These are phyloP conservation scores for Lactarius hengduanensis DNA, from an alignment of 768 basidiomycete genomes.

Conservation along the genomic window DNA sequence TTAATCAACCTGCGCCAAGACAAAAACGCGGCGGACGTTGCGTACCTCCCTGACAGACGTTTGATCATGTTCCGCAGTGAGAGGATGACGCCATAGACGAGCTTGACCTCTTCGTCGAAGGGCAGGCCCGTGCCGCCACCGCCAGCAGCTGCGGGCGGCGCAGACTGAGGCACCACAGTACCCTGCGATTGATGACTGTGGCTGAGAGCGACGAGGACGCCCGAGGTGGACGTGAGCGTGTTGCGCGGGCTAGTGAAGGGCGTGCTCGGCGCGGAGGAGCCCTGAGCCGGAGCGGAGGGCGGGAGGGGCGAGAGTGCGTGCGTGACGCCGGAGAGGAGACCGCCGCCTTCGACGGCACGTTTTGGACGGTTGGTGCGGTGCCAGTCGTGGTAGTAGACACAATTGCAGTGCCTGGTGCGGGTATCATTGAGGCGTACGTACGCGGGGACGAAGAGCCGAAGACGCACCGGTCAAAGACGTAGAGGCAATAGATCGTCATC, in stretches of 20 bases:
- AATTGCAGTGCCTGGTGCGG: constrained; percentile 72
- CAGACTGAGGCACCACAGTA: constrained; percentile 31
- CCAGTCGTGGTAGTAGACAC: constrained; percentile 97
- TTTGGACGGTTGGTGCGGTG: constrained; percentile 74
- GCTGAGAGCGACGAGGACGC: constrained; percentile 63
- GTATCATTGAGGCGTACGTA: neutral
- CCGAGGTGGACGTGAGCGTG: constrained; percentile 61
- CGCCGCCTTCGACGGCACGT: constrained; percentile 63
- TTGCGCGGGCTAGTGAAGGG: constrained; percentile 58
- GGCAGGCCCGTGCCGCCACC: constrained; percentile 54
- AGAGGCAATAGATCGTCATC: constrained; percentile 91
- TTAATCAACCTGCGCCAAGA: neutral
- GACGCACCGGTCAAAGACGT: constrained; percentile 86
- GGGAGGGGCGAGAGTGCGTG: constrained; percentile 52
- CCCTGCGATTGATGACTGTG: constrained; percentile 32
- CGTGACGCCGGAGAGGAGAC: constrained; percentile 78
- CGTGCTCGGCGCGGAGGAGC: constrained; percentile 37
- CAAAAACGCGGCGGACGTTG: neutral
- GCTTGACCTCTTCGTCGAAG: constrained; percentile 96
- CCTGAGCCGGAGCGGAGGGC: constrained; percentile 34
- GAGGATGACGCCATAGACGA: constrained; percentile 94
- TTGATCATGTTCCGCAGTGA: constrained; percentile 93
- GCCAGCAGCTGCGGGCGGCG: constrained; percentile 29
- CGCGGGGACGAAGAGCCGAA: neutral
- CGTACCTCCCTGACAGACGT: constrained; percentile 85